Evolutionary conservation across 192 early-diverging fungal genomes (phyloP).

Genomic region (Coemansia sp.): DNA sequence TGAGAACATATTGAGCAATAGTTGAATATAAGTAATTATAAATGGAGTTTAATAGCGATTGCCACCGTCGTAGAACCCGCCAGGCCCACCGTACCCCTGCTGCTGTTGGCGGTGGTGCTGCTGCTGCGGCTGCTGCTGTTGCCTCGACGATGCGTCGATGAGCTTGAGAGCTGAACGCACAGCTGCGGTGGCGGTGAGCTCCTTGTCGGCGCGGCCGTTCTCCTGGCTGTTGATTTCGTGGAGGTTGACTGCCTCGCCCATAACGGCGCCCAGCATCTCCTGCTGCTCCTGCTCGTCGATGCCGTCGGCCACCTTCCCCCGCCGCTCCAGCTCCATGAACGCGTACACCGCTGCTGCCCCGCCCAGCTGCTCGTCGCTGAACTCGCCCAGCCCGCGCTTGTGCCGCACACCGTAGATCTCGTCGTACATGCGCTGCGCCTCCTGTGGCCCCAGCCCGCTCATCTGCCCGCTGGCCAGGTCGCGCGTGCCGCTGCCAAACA

Average conservation of each 20-base stretch:
- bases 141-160: slow-evolving; percentile 28
- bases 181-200: slow-evolving; percentile 30
- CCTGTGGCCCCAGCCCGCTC: slow-evolving; percentile 16
- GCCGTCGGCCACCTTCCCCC: neutral
- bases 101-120: neutral
- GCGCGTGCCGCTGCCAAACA: slow-evolving; percentile 44
- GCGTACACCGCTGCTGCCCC: slow-evolving; percentile 45
- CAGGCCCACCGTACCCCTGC: too few relatives aligned
- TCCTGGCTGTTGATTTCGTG: slow-evolving; percentile 12
- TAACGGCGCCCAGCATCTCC: slow-evolving; percentile 39
- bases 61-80: too few relatives aligned
- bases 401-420: slow-evolving; percentile 27
- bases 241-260: slow-evolving; percentile 37
- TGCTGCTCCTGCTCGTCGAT: slow-evolving; percentile 34
- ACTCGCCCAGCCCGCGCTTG: neutral
- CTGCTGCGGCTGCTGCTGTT: slow-evolving; percentile 5
- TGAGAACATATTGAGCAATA: slow-evolving; percentile 13
- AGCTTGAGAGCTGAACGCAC: slow-evolving; percentile 43
- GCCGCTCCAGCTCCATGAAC: slow-evolving; percentile 21
- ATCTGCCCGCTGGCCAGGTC: slow-evolving; percentile 29
- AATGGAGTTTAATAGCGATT: too few relatives aligned
- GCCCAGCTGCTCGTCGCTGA: slow-evolving; percentile 42
- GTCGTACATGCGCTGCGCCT: slow-evolving; percentile 21
- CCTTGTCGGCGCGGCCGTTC: slow-evolving; percentile 37
- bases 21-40: neutral